These are phyloP conservation scores for Annona cherimola DNA, from an alignment of 164 flowering plant genomes.

Conservation along the genomic window DNA sequence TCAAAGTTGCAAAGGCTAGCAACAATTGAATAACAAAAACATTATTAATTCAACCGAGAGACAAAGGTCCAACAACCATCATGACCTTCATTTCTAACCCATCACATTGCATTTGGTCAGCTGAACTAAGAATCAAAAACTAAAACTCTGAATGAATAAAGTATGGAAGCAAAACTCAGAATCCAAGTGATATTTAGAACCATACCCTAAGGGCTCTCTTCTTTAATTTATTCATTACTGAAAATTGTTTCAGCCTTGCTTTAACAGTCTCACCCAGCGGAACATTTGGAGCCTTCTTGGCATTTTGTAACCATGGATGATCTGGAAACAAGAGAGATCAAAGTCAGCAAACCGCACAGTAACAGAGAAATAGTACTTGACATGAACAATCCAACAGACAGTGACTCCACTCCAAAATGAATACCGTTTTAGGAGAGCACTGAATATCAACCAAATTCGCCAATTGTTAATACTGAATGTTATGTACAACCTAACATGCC, in stretches of 20 bases:
- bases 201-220: conserved; percentile 89
- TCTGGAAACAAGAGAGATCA: conserved; percentile 36
- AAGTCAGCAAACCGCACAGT: not conserved
- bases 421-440: too few relatives aligned
- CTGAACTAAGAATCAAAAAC: not conserved
- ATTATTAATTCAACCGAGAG: not conserved
- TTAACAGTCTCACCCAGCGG: conserved; percentile 80
- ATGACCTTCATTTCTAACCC: not conserved
- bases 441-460: too few relatives aligned
- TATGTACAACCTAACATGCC: too few relatives aligned
- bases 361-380: not conserved
- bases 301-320: conserved; percentile 90
- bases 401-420: too few relatives aligned
- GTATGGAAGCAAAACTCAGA: not conserved
- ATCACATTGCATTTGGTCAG: not conserved
- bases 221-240: conserved; percentile 92
- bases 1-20: not conserved
- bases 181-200: not conserved
- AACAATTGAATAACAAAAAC: not conserved
- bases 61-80: not conserved
- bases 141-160: not conserved
- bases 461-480: too few relatives aligned
- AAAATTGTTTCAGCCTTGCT: conserved; percentile 88
- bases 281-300: conserved; percentile 85
- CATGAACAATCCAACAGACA: not conserved